Base-by-base conservation (phyloP, 495 filamentous ascomycete species). In the Xylaria venustula region DNA sequence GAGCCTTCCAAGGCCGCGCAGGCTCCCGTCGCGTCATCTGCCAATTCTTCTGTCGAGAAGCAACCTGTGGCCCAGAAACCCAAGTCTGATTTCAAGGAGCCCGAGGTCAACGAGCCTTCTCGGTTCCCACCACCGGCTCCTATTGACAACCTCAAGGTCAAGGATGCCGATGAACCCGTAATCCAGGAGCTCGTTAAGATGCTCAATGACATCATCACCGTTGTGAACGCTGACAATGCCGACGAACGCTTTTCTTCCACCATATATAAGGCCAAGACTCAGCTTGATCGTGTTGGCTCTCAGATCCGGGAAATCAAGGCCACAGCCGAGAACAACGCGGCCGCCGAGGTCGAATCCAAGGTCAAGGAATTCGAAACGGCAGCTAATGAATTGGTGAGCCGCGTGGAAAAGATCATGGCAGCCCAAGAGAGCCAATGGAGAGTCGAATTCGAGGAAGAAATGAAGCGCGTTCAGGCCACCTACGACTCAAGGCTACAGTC, bases 151-250 rank as follows among this genome's bases (percentile, higher is more conserved):
- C 71, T 96, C 30, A 82, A 85, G 49, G 81, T 93, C 37, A 78
- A 81, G 53, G 83, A 87, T 64, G 90, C 90, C 57, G 84, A 88
- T 58, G 94, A 98, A 66, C 87, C 90, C 4, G 79, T 96, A 22
- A 90, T 97, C 4, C 91, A 96, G 74, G 90, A 97, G 69, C 79
- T 98, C n/a, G 89, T 94, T 55, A 93, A 90, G 77, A 92, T 94
- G 69, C 81, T 98, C 64, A 98, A 98, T 75, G 90, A 93, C 73
- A 88, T 98, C 71, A 96, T 98, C 71, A 86, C 89, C 1, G 89
- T 93, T 30, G 86, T 97, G 57, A 96, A 97, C 72, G 87, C 89
- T 54, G 92, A 96, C 66, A 85, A 88, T 56, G 79, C 84, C 52
- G 82, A 85, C 54, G 76, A 79, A 63, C 91, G 88, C 71, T 96